phyloP scores from a whole-genome alignment of 1,139 yeast species.

The Geotrichum phurueaensis region DNA sequence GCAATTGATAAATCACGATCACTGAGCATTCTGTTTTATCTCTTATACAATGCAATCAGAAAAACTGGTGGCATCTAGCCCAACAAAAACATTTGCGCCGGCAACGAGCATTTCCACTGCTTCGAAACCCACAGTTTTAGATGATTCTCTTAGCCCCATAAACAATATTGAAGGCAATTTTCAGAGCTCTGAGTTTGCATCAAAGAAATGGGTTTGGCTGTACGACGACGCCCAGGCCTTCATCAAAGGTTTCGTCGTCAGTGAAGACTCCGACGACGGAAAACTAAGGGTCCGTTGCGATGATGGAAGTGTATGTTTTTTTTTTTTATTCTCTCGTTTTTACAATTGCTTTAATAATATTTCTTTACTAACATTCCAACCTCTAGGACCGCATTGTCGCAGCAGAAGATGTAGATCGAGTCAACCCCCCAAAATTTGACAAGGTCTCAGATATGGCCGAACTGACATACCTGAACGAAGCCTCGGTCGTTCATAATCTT shows the following conservation, averaged over 20 bases:
- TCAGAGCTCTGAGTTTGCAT: constrained; percentile 46
- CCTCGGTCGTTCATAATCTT: constrained; percentile 82
- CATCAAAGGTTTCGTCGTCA: constrained; percentile 58
- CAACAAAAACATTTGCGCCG: constrained; percentile 16
- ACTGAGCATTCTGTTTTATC: not conserved
- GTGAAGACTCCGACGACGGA: constrained; percentile 35
- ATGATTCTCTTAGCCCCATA: not conserved
- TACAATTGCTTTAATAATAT: not conserved
- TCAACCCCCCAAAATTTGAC: constrained; percentile 84
- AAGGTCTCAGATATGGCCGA: constrained; percentile 95
- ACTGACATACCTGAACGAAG: constrained; percentile 87
- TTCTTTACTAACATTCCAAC: not conserved
- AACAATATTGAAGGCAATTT: constrained; percentile 1
- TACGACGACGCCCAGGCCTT: constrained; percentile 64
- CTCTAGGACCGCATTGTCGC: constrained; percentile 40
- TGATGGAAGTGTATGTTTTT: constrained; percentile 40
- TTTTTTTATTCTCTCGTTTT: not conserved
- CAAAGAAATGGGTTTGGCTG: constrained; percentile 74
- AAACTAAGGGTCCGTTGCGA: constrained; percentile 49
- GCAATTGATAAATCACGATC: not conserved
- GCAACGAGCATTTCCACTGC: constrained; percentile 10
- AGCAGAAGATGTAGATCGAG: constrained; percentile 50
- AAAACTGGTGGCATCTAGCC: not conserved
- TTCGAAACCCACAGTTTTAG: not conserved
- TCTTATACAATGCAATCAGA: not conserved